Evolutionary conservation across 1,284 basidiomycete species (phyloP), one percentile per base, ranked within the genome.

Genomic region (Pyrrhoderma noxium): DNA sequence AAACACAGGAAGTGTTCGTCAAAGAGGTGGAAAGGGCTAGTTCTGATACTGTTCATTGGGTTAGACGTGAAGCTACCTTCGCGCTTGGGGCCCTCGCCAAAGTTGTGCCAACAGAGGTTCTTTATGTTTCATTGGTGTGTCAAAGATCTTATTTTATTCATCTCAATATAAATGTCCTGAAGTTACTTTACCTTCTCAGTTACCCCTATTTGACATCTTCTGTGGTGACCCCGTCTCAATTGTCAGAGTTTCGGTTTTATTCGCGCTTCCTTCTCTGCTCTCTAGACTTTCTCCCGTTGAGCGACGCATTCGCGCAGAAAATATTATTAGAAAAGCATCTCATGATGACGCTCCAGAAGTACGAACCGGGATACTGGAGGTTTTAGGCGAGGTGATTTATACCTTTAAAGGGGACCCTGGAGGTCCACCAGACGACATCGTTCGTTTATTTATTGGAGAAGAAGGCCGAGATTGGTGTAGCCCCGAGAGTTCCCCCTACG

Each of bases 331-430:
- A 2, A 71, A 75, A 0, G 77, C 96, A 19, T 75, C 82, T n/a
- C 65, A 66, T 19, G 90, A 94, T 62, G 74, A 79, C 31, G 76
- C 78, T 19, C 69, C 79, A 3, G 74, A 80, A 16, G 92, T 97
- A 18, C 83, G 91, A 22, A 79, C 80, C 18, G 89, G 90, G 1
- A 82, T 89, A 1, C 76, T 97, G 34, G 93, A 98, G 64, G 79
- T 91, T 34, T 79, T 97, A 5, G 95, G 94, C 4, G 94, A 98
- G 65, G 80, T 94, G 21, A 82, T 98, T 57, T 83, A 90, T 65
- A 81, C 90, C 3, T 99, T 99, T 64, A 74, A 79, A 50, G 70
- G 77, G 18, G 78, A 82, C 59, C 69, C 73, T 7, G 73, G 68
- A 14, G 89, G 88, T 0, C 86, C 87, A 8, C 94, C 94, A 1